A percentile compares a stretch with the other conserved stretches of the same genome.
These are phyloP conservation scores for Phalaenopsis hybrid DNA, from an alignment of 116 monocot genomes.

Conservation along the genomic window DNA sequence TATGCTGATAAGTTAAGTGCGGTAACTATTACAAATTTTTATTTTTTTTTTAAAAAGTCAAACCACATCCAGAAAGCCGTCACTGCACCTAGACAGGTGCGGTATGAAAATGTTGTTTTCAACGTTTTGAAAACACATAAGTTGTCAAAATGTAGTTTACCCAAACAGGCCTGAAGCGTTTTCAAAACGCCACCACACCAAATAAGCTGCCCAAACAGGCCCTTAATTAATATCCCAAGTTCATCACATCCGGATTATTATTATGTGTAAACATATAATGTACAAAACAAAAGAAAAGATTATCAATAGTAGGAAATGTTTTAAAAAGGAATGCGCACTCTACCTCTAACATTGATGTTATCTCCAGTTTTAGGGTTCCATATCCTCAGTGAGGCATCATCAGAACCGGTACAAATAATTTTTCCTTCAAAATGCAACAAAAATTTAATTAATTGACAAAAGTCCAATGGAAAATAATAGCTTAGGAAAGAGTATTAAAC, in stretches of 20 bases:
- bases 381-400: slow-evolving; percentile 84
- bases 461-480: background rate
- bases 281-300: background rate
- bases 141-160: too few species aligned
- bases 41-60: too few species aligned
- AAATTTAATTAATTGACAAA: slow-evolving; percentile 6
- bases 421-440: slow-evolving; percentile 48
- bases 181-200: too few species aligned
- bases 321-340: background rate
- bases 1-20: too few species aligned
- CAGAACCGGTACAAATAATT: slow-evolving; percentile 85
- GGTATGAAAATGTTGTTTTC: too few species aligned
- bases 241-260: background rate
- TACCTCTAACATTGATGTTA: slow-evolving; percentile 60
- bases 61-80: too few species aligned
- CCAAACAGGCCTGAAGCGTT: too few species aligned
- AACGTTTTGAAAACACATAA: too few species aligned
- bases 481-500: background rate
- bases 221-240: too few species aligned
- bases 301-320: background rate
- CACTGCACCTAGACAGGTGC: too few species aligned
- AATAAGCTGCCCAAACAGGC: too few species aligned
- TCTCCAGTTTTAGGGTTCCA: slow-evolving; percentile 86
- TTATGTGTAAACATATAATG: background rate
- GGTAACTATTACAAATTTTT: too few species aligned